These are phyloP conservation scores for Papiliotrema fonsecae DNA, from an alignment of 1,284 basidiomycete genomes.

Conservation along the genomic window DNA sequence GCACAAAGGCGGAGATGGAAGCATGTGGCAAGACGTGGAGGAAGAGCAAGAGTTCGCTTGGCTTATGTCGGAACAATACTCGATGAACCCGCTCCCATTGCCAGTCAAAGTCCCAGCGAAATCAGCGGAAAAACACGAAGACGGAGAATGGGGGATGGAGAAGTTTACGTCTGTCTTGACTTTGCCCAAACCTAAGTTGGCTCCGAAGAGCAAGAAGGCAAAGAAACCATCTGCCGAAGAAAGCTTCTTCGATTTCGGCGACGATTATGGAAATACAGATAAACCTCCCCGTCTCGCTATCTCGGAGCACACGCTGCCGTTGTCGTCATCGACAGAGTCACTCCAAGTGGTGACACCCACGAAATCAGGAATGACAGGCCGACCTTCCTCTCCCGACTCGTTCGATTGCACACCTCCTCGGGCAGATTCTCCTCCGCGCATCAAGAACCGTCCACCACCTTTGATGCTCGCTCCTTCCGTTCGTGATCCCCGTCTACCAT, in stretches of 20 bases:
- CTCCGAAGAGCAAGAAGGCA: not conserved
- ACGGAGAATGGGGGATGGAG: constrained; percentile 24
- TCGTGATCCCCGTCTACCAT: no score
- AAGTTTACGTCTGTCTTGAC: constrained; percentile 23
- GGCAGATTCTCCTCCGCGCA: no score
- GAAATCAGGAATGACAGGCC: not conserved
- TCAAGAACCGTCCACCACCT: no score
- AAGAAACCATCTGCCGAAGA: not conserved
- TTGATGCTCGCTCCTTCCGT: no score
- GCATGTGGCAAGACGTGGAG: constrained; percentile 37
- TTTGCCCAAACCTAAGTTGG: constrained; percentile 6
- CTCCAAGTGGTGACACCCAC: not conserved
- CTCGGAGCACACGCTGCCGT: not conserved
- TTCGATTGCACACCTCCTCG: no score
- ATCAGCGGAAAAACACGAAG: not conserved
- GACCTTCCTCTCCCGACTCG: no score
- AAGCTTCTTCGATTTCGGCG: constrained; percentile 3
- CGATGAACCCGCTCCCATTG: constrained; percentile 2
- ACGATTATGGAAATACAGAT: not conserved
- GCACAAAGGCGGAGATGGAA: constrained; percentile 25
- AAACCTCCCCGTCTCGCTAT: not conserved
- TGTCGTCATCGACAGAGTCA: not conserved
- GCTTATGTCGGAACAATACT: constrained; percentile 26
- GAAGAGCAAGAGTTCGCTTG: constrained; percentile 41
- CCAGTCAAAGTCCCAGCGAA: not conserved